Evolutionary conservation across 805 yeast species (phyloP), one percentile per base, ranked within the genome.

Genomic region (Schizosaccharomyces osmophilus): DNA sequence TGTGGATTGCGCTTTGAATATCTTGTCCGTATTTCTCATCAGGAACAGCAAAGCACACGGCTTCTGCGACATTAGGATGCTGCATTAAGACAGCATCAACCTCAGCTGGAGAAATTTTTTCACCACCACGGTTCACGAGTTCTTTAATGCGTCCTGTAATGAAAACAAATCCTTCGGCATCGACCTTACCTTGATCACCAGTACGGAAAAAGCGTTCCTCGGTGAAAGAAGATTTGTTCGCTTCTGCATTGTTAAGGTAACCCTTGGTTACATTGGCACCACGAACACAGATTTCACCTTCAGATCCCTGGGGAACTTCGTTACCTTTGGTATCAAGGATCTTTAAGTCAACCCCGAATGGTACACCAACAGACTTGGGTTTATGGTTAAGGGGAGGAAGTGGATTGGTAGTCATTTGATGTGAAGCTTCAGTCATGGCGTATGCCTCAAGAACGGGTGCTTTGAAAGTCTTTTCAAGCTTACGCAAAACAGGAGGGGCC

Each of bases 371-470:
- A 4, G 87, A 81, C 17, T 87, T 87, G 9, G 87, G 80, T 70
- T 78, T 79, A 64, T 86, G 75, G 63, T 75, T 69, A 15, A 82
- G 83, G 11, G 84, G 82, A 45, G 86, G 85, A 54, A 82, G 70
- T 65, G 79, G 77, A 70, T 83, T 83, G 2, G 87, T 82, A 11
- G 85, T 80, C 82, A 83, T 84, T 69, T 83, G 87, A 69, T 83
- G 88, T n/a, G 61, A 31, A 1, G 86, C 86, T 68, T 83, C 89
- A 1, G 88, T 83, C 87, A 83, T 83, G 4, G 87, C 88, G 67
- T 83, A 83, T 0, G 88, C 88, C 69, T 83, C 89, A 17, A 83
- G 68, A 0, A 83, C 87, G 0, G 87, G 87, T 0, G 85, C 83
- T 8, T 77, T 72, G 69, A 83, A 79, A 39, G 75, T 73, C 59